Base-by-base conservation (phyloP, 2,329 filamentous ascomycete genomes). In the Calonectria pteridis region DNA sequence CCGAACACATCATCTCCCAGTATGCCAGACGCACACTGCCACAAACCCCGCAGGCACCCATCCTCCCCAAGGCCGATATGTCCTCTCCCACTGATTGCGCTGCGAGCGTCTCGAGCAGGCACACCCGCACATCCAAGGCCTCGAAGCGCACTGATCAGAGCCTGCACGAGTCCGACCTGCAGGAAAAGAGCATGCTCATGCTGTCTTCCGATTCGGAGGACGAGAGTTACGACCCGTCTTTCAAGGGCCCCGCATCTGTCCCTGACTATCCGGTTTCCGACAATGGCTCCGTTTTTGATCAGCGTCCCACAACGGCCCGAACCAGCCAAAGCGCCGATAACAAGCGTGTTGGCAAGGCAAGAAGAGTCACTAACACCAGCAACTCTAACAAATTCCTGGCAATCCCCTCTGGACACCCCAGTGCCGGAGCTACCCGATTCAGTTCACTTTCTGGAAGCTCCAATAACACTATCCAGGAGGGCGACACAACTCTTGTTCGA, bases 151-250 rank as follows among this genome's bases (percentile, higher is more conserved):
- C 89, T 0, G 81, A 82, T 6, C 80, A 76, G 63, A 90, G 89
- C 76, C 82, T 90, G 20, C 81, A 86, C 9, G 87, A 88, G 43
- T 85, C 88, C 2, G 89, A 92, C 73, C 83, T 91, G 7, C 85
- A 89, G 51, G 86, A 89, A 66, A 90, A 86, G 72, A 91, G 90
- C 73, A 86, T 92, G 1, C 82, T 92, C 18, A 89, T 89, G 1
- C 85, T 92, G 1, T 91, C 89, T 1, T 91, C 90, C 0, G 89
- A 91, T 73, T 91, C 89, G 0, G 90, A 91, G 71, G 88, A 89
- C 6, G 87, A 88, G 0, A 76, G 77, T 7, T 79, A 78, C 23
- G 76, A 77, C 3, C 68, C 80, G 0, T 71, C 78, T 11, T 65
- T 76, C 3, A 82, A 77, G 66, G 77, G 77, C 3, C 77, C 81